Evolutionary conservation across 1,139 yeast species (phyloP).

Genomic region (Sugiyamaella castrensis): DNA sequence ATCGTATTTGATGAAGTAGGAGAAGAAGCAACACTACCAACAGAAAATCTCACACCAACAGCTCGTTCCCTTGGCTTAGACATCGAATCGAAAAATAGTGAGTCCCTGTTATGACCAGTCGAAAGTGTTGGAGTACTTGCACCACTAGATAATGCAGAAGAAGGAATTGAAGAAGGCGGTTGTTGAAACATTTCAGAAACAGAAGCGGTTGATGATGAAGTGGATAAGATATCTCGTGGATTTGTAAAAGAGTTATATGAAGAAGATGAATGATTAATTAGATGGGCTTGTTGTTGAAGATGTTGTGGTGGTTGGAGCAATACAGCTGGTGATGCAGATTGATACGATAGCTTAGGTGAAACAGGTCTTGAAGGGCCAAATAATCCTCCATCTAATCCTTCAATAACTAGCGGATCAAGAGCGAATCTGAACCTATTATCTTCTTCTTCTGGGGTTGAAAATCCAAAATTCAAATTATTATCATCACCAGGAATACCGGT

Average conservation of each 20-base stretch:
- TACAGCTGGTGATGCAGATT: conserved; percentile 13
- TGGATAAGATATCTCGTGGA: conserved; percentile 14
- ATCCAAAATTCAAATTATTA: conserved; percentile 12
- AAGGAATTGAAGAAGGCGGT: conserved; percentile 14
- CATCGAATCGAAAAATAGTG: conserved; percentile 14
- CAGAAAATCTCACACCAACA: conserved; percentile 12
- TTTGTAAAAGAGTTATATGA: conserved; percentile 4
- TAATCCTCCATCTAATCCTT: conserved; percentile 33
- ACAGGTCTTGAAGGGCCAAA: conserved; percentile 21
- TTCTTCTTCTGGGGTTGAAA: conserved; percentile 18
- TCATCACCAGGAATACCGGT: conserved; percentile 10
- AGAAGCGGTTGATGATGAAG: conserved; percentile 17
- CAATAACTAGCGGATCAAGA: conserved; percentile 35
- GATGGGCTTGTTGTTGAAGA: conserved; percentile 6
- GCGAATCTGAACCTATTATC: conserved; percentile 33
- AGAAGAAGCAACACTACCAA: conserved; percentile 11
- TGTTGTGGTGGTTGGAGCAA: conserved; percentile 6
- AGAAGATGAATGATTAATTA: conserved; percentile 7
- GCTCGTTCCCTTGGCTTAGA: conserved; percentile 14
- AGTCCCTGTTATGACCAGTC: conserved; percentile 11
- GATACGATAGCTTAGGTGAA: conserved; percentile 12
- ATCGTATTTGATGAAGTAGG: conserved; percentile 4
- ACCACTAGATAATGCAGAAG: conserved; percentile 14
- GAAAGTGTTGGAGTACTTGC: conserved; percentile 18
- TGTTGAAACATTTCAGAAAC: conserved; percentile 18